phyloP scores from a whole-genome alignment of 1,284 basidiomycete genomes.

The Boletus subluridellus region DNA sequence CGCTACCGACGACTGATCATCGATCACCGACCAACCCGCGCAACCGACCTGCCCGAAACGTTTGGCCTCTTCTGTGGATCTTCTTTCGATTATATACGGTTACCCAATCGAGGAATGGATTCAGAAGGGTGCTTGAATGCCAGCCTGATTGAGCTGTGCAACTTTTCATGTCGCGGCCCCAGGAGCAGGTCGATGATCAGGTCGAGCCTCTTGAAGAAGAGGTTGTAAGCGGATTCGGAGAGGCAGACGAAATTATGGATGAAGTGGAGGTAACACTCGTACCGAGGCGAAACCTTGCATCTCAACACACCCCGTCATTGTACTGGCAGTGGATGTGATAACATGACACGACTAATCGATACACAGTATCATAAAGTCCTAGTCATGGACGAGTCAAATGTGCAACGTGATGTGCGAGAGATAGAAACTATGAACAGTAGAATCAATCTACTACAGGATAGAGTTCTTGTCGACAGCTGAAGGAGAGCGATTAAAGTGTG shows the following conservation, averaged over 20 bases:
- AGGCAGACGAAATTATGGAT: conserved; percentile 67
- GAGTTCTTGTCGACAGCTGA: conserved; percentile 7
- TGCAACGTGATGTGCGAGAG: not conserved
- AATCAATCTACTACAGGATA: conserved; percentile 28
- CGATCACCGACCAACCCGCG: not conserved
- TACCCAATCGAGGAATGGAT: conserved; percentile 29
- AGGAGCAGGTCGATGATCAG: conserved; percentile 45
- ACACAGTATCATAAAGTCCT: conserved; percentile 30
- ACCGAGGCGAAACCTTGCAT: not conserved
- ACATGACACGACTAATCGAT: conserved; percentile 19
- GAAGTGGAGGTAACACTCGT: conserved; percentile 46
- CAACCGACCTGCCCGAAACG: too few species aligned
- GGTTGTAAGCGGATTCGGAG: conserved; percentile 46
- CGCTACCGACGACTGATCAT: not conserved
- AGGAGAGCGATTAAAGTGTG: conserved; percentile 15
- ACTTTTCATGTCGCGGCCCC: conserved; percentile 47
- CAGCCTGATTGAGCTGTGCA: conserved; percentile 26
- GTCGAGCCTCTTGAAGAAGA: conserved; percentile 49
- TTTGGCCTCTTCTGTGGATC: not conserved
- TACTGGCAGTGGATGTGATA: not conserved
- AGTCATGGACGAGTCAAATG: not conserved
- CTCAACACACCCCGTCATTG: not conserved
- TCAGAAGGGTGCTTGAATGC: conserved; percentile 11
- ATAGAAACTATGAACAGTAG: conserved; percentile 21
- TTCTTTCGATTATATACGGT: not conserved